Evolutionary conservation across 2,329 filamentous ascomycete species (phyloP).

Genomic region (Westerdykella ornata): DNA sequence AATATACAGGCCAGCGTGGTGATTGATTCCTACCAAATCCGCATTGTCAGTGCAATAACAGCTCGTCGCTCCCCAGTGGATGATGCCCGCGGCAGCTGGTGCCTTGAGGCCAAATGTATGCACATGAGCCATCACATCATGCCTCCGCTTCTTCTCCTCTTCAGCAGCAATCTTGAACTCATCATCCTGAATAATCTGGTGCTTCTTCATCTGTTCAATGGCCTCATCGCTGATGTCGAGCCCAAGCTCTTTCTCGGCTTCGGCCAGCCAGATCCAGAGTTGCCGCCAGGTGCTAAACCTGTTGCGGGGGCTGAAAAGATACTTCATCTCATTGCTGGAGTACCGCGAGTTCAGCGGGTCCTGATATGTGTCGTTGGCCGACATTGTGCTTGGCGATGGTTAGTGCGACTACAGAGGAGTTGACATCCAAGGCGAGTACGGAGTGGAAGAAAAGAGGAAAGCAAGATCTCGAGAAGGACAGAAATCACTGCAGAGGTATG

Average conservation of each 20-base stretch:
- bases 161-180: slow-evolving; percentile 44
- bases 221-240: slow-evolving; percentile 65
- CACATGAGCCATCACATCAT: slow-evolving; percentile 63
- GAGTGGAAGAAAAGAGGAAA: no score
- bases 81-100: slow-evolving; percentile 72
- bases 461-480: no score
- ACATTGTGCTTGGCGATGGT: not conserved
- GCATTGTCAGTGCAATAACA: slow-evolving; percentile 67
- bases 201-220: slow-evolving; percentile 42
- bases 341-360: slow-evolving; percentile 49
- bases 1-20: not conserved
- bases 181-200: slow-evolving; percentile 42
- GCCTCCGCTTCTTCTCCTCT: slow-evolving; percentile 51
- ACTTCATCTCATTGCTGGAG: slow-evolving; percentile 52
- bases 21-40: slow-evolving; percentile 46
- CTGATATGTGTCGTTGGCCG: slow-evolving; percentile 19
- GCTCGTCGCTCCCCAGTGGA: slow-evolving; percentile 61
- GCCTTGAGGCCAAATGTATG: slow-evolving; percentile 67
- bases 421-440: no score
- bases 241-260: slow-evolving; percentile 74
- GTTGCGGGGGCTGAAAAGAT: slow-evolving; percentile 70
- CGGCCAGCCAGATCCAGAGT: slow-evolving; percentile 79
- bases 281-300: slow-evolving; percentile 74
- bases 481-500: no score
- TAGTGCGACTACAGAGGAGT: not conserved